phyloP scores from a whole-genome alignment of 202 grass and related monocot genomes.

The Musa balbisiana region DNA sequence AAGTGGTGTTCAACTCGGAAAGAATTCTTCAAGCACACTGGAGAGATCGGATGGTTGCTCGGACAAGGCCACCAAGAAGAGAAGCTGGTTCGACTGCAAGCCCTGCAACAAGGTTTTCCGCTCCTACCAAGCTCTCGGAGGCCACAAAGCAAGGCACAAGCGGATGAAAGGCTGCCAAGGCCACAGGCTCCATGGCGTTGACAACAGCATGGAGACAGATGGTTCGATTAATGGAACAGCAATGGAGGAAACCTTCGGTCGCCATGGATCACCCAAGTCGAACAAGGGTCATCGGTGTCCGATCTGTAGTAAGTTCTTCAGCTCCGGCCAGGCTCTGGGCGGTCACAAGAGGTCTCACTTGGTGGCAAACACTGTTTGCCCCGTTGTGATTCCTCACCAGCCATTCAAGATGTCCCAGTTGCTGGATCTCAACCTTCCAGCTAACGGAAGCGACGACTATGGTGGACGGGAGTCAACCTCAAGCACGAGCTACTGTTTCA shows the following conservation, averaged over 20 bases:
- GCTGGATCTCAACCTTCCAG: neutral
- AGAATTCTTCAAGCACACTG: neutral
- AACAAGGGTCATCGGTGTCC: neutral
- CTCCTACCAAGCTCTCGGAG: constrained; percentile 53
- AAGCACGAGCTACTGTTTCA: neutral
- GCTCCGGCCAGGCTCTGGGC: constrained; percentile 16
- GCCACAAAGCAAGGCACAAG: constrained; percentile 47
- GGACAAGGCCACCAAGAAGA: constrained; percentile 8
- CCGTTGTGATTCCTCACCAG: neutral
- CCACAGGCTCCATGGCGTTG: neutral
- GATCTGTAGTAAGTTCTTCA: constrained; percentile 11
- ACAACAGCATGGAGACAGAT: neutral
- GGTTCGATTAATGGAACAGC: neutral
- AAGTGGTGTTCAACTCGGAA: neutral
- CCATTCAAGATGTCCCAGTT: neutral
- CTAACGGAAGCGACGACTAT: neutral
- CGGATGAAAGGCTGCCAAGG: constrained; percentile 31
- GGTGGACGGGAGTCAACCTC: neutral
- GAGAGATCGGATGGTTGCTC: too few species aligned
- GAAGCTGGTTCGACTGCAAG: constrained; percentile 30
- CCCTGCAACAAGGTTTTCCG: constrained; percentile 41
- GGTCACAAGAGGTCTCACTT: constrained; percentile 24
- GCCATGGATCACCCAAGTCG: neutral
- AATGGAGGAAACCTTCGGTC: neutral
- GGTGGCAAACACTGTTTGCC: neutral